Percentiles rank a stretch among this genome's conserved stretches.
Conservation (phyloP, 257 asterid species). For the Scutellaria minor region DNA sequence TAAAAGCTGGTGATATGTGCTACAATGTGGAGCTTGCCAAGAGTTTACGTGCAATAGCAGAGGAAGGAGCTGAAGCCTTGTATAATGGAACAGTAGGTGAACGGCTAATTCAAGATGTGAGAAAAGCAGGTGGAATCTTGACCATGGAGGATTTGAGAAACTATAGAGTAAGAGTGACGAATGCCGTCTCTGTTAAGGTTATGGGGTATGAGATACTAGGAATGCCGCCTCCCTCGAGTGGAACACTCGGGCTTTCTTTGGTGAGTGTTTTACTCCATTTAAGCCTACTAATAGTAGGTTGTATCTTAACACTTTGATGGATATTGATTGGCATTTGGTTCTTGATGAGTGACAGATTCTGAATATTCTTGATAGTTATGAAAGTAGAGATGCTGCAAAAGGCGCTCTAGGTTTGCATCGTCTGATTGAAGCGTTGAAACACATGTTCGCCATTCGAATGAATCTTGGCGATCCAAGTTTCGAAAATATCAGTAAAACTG, state of each 20-base stretch:
- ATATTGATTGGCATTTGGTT: not conserved
- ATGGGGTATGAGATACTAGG: slow-evolving; percentile 84
- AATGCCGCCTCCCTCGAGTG: slow-evolving; percentile 97
- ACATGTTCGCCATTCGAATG: slow-evolving; percentile 84
- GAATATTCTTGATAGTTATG: slow-evolving; percentile 65
- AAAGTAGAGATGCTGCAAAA: slow-evolving; percentile 46
- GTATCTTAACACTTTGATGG: not conserved
- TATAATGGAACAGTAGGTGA: slow-evolving; percentile 80
- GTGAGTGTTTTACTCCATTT: slow-evolving; percentile 43
- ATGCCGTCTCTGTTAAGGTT: slow-evolving; percentile 58
- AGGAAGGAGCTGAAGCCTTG: slow-evolving; percentile 73
- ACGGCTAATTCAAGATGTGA: slow-evolving; percentile 63
- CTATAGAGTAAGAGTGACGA: slow-evolving; percentile 57
- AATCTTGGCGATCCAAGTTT: slow-evolving; percentile 81
- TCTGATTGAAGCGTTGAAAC: slow-evolving; percentile 77
- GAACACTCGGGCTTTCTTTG: slow-evolving; percentile 83
- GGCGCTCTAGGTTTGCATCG: slow-evolving; percentile 89
- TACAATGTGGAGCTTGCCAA: slow-evolving; percentile 76
- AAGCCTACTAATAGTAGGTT: not conserved
- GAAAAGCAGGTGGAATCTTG: slow-evolving; percentile 76
- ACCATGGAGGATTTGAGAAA: slow-evolving; percentile 81
- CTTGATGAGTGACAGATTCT: slow-evolving; percentile 55
- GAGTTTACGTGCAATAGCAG: slow-evolving; percentile 70
- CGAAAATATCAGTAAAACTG: slow-evolving; percentile 50
- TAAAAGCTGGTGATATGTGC: slow-evolving; percentile 75